Evolutionary conservation across 345 rosid species (phyloP).

Genomic region (Brassica nigra): DNA sequence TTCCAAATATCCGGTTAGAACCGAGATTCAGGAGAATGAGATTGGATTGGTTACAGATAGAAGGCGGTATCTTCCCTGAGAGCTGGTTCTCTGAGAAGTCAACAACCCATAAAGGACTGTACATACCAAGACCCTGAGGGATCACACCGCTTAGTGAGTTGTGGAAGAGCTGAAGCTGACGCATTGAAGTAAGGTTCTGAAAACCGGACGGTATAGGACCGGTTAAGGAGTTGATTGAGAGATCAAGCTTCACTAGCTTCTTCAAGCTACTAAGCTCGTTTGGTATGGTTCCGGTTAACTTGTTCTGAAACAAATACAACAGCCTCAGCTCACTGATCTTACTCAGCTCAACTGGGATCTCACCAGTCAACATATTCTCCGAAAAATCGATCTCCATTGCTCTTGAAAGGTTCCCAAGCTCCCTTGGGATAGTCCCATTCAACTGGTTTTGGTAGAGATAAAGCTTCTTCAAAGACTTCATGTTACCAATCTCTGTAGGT

Average conservation of each 20-base stretch:
- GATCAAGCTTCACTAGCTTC: slow-evolving; percentile 78
- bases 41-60: slow-evolving; percentile 57
- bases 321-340: slow-evolving; percentile 60
- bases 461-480: slow-evolving; percentile 62
- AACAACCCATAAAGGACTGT: slow-evolving; percentile 78
- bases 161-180: slow-evolving; percentile 84
- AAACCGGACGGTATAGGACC: slow-evolving; percentile 79
- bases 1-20: slow-evolving; percentile 68
- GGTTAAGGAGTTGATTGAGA: slow-evolving; percentile 71
- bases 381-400: slow-evolving; percentile 85
- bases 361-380: slow-evolving; percentile 70
- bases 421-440: slow-evolving; percentile 86
- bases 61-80: slow-evolving; percentile 75
- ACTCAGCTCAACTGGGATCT: slow-evolving; percentile 72
- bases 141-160: slow-evolving; percentile 67
- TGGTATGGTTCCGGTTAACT: slow-evolving; percentile 78
- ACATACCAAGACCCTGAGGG: slow-evolving; percentile 73
- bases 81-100: slow-evolving; percentile 81
- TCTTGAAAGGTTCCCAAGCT: slow-evolving; percentile 71
- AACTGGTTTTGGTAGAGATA: slow-evolving; percentile 79
- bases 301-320: slow-evolving; percentile 78
- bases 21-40: slow-evolving; percentile 69
- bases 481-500: slow-evolving; percentile 73
- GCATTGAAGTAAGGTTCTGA: slow-evolving; percentile 64
- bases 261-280: slow-evolving; percentile 59